These are phyloP conservation scores for Phalaenopsis equestris DNA, from an alignment of 106 monocot species.

Conservation along the genomic window DNA sequence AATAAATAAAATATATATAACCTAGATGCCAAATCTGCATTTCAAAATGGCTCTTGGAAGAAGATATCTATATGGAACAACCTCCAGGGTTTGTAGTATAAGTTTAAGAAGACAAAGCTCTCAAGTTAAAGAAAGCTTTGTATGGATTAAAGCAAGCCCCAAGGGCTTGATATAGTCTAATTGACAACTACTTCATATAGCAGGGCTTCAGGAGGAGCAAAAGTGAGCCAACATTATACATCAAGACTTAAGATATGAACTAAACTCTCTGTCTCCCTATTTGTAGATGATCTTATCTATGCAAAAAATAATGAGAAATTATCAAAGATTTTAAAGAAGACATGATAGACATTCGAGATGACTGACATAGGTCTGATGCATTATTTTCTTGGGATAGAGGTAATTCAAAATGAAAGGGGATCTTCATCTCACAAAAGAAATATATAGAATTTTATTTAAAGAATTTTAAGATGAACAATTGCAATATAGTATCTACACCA, in stretches of 20 bases:
- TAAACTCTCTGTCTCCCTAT: neutral
- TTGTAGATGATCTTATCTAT: neutral
- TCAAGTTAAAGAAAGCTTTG: neutral
- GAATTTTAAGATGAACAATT: neutral
- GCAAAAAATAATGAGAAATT: neutral
- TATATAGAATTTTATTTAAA: neutral
- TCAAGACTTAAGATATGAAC: neutral
- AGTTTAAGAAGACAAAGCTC: neutral
- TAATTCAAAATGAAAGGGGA: neutral
- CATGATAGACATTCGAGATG: neutral
- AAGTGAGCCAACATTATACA: neutral
- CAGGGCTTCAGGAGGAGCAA: neutral
- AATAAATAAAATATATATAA: neutral
- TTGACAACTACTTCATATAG: neutral
- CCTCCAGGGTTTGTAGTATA: neutral
- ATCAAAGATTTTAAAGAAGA: neutral
- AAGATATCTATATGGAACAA: neutral
- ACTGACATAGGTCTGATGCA: neutral
- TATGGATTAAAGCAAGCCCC: constrained; percentile 1
- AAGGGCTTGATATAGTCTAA: neutral
- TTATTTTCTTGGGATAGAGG: neutral
- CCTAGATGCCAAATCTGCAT: too few relatives aligned
- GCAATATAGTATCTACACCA: too few relatives aligned
- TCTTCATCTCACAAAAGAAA: neutral
- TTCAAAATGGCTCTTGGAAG: neutral